phyloP scores from a whole-genome alignment of 2,329 filamentous ascomycete species.

The Calonectria montana region DNA sequence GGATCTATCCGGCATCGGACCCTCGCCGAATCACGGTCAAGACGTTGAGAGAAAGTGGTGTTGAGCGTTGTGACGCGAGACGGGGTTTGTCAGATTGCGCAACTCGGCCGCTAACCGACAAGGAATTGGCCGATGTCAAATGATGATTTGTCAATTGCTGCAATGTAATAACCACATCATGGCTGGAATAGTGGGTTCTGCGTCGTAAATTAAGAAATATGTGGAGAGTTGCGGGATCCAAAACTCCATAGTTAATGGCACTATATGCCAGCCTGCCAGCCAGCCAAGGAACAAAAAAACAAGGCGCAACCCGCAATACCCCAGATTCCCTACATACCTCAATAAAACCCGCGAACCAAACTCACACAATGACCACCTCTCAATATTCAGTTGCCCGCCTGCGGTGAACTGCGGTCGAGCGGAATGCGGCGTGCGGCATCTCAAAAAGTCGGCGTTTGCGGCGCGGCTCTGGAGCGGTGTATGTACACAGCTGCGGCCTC shows the following conservation, averaged over 20 bases:
- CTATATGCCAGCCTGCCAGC: neutral
- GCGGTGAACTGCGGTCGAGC: neutral
- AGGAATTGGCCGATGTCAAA: neutral
- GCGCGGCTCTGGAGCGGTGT: neutral
- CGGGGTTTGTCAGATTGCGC: slow-evolving; percentile 3
- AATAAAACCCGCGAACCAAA: neutral
- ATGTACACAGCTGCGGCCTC: neutral
- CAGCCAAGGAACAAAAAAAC: neutral
- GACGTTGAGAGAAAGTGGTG: neutral
- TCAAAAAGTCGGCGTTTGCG: slow-evolving; percentile 2
- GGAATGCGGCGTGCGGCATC: slow-evolving; percentile 10
- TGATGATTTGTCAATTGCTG: neutral
- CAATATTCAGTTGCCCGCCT: neutral
- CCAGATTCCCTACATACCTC: neutral
- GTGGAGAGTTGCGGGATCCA: neutral
- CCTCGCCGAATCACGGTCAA: slow-evolving; percentile 7
- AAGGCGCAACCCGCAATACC: neutral
- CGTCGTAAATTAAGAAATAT: neutral
- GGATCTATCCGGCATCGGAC: slow-evolving; percentile 23
- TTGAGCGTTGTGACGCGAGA: slow-evolving; percentile 4
- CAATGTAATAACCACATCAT: neutral
- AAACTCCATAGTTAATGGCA: slow-evolving; percentile 1
- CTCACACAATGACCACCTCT: neutral
- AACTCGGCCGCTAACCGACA: neutral
- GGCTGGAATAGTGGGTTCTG: neutral